Evolutionary conservation across 495 filamentous ascomycete genomes (phyloP).

Genomic region (Daldinia childiae): DNA sequence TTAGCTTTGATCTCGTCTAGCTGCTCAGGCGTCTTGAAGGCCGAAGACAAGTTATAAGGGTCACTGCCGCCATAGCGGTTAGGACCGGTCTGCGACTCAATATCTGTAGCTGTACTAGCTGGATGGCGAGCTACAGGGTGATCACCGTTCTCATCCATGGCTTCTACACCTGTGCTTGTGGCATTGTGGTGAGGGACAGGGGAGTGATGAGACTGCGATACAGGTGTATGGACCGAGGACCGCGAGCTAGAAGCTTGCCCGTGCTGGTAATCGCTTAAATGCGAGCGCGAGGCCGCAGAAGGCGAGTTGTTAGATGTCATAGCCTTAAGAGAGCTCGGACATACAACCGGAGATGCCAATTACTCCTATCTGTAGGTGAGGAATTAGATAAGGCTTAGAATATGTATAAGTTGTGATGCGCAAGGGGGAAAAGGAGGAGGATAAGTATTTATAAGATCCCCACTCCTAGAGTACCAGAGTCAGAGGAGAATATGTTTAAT

Average conservation of each 20-base stretch:
- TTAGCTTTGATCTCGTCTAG: constrained; percentile 84
- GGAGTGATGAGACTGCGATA: constrained; percentile 16
- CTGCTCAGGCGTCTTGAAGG: constrained; percentile 80
- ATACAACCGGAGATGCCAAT: constrained; percentile 27
- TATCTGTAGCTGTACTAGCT: constrained; percentile 53
- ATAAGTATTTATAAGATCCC: constrained; percentile 13
- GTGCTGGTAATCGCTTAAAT: constrained; percentile 12
- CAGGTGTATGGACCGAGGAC: constrained; percentile 23
- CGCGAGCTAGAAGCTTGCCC: constrained; percentile 15
- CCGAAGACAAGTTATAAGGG: constrained; percentile 81
- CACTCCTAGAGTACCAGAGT: not conserved
- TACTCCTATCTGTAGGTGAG: constrained; percentile 37
- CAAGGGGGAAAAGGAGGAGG: constrained; percentile 12
- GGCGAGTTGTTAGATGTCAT: constrained; percentile 23
- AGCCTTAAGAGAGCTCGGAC: constrained; percentile 16
- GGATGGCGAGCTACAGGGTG: constrained; percentile 60
- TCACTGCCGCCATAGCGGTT: constrained; percentile 67
- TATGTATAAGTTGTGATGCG: constrained; percentile 18
- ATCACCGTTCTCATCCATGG: constrained; percentile 56
- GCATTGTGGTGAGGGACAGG: constrained; percentile 40
- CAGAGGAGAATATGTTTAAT: not conserved
- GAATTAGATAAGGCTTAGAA: constrained; percentile 26
- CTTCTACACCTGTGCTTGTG: constrained; percentile 57
- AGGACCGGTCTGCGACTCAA: constrained; percentile 69
- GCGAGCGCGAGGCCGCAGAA: constrained; percentile 14